Evolutionary conservation across 257 asterid species (phyloP).

Genomic region (Capsicum rhomboideum): DNA sequence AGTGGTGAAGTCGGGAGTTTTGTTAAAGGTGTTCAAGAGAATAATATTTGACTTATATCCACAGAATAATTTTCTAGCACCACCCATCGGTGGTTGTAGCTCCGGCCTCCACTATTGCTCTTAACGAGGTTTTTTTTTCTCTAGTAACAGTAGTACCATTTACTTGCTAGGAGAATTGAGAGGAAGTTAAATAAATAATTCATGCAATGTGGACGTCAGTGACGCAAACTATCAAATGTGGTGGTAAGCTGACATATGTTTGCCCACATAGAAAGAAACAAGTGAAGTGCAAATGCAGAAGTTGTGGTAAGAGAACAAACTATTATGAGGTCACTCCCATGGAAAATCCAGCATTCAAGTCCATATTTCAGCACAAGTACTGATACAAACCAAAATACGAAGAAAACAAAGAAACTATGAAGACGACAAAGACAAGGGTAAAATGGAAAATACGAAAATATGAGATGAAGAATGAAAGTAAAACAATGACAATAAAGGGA

Average conservation of each 20-base stretch:
- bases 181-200: not conserved
- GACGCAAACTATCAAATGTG: constrained; percentile 13
- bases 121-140: not conserved
- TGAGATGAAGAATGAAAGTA: too few relatives aligned
- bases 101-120: too few relatives aligned
- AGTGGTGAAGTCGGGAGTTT: too few relatives aligned
- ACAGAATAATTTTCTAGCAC: too few relatives aligned
- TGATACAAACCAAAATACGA: too few relatives aligned
- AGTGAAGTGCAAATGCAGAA: not conserved
- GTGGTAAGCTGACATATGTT: constrained; percentile 3
- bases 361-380: constrained; percentile 2
- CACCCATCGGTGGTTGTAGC: not conserved
- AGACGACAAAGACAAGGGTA: too few relatives aligned
- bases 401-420: too few relatives aligned
- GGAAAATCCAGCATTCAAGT: not conserved
- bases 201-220: constrained; percentile 21
- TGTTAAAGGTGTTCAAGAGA: too few relatives aligned
- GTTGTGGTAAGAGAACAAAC: not conserved
- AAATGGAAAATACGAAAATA: too few relatives aligned
- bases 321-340: not conserved
- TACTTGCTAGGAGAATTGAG: not conserved
- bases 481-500: too few relatives aligned
- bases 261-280: not conserved
- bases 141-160: not conserved
- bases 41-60: too few relatives aligned